A percentile compares a stretch with the other conserved stretches of the same genome.
Conservation (phyloP, 2,329 filamentous ascomycete genomes). For the Colletotrichum godetiae region DNA sequence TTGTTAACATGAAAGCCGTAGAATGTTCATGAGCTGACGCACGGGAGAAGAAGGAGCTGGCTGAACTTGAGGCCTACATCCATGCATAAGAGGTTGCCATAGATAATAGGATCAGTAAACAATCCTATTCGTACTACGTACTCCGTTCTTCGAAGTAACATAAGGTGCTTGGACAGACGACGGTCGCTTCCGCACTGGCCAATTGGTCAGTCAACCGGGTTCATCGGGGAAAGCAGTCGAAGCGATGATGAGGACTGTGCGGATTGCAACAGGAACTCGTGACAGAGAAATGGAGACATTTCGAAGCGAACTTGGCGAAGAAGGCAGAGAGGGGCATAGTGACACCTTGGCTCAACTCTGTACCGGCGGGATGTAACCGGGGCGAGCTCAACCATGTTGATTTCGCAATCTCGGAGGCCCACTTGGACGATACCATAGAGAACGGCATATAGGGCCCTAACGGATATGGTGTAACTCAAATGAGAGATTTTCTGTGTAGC, state of each 20-base stretch:
- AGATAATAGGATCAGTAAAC: neutral
- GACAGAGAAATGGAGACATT: neutral
- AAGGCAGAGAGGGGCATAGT: neutral
- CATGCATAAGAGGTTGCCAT: neutral
- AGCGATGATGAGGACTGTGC: neutral
- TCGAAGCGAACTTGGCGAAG: neutral
- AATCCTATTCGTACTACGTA: neutral
- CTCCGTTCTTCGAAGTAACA: no score
- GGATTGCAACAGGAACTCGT: neutral
- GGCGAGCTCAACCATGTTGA: neutral
- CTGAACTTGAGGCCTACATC: neutral
- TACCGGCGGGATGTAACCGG: neutral
- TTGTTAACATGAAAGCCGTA: neutral
- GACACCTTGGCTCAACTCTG: neutral
- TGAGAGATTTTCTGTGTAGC: neutral
- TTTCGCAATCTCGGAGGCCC: conserved; percentile 2
- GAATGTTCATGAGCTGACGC: neutral
- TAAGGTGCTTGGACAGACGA: neutral
- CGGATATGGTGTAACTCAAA: neutral
- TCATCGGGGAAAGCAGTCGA: neutral
- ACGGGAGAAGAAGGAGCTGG: neutral
- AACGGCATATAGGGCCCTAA: neutral
- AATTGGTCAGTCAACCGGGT: neutral
- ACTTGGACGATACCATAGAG: neutral
- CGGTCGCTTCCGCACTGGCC: neutral